phyloP scores from a whole-genome alignment of 345 rosid genomes.

The Camelina neglecta region DNA sequence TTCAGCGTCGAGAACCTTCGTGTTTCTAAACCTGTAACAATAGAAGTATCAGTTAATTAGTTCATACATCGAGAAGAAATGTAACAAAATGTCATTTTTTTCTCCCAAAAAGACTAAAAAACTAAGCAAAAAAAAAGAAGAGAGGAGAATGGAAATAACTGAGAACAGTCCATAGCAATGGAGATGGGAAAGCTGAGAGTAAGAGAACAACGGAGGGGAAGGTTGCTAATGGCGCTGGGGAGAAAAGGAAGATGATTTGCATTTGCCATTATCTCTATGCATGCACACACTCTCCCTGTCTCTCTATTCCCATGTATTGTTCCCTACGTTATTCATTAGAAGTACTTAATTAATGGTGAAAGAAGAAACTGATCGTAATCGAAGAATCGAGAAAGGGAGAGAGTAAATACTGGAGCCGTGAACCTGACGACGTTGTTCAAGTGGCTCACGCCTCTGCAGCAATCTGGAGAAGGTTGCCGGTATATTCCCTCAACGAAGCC shows the following conservation, averaged over 20 bases:
- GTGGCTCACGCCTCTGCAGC: constrained; percentile 46
- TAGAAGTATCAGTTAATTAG: too few relatives aligned
- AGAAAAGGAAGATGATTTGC: constrained; percentile 42
- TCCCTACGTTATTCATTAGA: constrained; percentile 5
- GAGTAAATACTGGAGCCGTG: constrained; percentile 21
- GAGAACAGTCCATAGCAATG: constrained; percentile 49
- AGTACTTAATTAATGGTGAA: too few relatives aligned
- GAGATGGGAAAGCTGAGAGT: constrained; percentile 54
- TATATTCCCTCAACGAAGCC: constrained; percentile 43
- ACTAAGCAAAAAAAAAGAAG: too few relatives aligned
- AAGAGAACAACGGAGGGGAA: constrained; percentile 46
- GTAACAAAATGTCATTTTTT: neutral
- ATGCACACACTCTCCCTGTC: constrained; percentile 42
- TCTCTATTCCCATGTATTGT: constrained; percentile 2
- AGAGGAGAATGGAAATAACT: constrained; percentile 27
- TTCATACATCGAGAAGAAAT: too few relatives aligned
- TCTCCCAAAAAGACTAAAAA: neutral
- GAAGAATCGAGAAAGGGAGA: neutral
- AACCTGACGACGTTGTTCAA: constrained; percentile 45
- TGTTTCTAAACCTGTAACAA: neutral
- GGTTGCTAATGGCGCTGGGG: constrained; percentile 15
- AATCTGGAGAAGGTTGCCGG: constrained; percentile 38
- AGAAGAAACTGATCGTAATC: too few relatives aligned
- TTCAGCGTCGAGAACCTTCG: neutral
- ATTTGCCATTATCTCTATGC: constrained; percentile 50